These are phyloP conservation scores for Tulasnella sp. DNA, from an alignment of 768 basidiomycete genomes.

Conservation along the genomic window DNA sequence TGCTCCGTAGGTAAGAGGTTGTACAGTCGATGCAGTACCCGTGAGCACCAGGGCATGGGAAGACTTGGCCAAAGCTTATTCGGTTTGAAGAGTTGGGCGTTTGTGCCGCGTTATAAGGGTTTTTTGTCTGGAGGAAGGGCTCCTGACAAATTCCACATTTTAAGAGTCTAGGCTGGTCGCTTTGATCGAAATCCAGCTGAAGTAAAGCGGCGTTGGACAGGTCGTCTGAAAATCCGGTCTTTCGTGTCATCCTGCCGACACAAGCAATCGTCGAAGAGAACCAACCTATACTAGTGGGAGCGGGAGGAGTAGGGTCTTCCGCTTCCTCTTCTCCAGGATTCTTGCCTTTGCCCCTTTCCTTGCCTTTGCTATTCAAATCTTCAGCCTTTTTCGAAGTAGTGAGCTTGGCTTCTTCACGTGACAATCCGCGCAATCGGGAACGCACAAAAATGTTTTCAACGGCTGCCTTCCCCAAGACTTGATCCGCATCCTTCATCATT, in stretches of 20 bases:
- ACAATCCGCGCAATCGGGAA: neutral
- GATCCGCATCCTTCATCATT: neutral
- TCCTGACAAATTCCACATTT: conserved; percentile 9
- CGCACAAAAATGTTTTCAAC: neutral
- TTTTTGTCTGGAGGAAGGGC: neutral
- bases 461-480: neutral
- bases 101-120: neutral
- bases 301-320: too few species aligned
- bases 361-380: too few species aligned
- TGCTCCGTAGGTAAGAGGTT: neutral
- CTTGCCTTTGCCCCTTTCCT: too few species aligned
- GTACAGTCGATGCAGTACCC: conserved; percentile 4
- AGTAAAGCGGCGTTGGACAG: neutral
- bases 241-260: neutral
- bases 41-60: neutral
- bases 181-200: neutral
- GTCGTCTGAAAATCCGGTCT: neutral
- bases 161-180: too few species aligned
- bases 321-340: too few species aligned
- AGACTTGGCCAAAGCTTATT: neutral
- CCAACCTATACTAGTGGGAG: too few species aligned
- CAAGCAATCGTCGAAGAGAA: too few species aligned
- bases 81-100: neutral
- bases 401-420: too few species aligned
- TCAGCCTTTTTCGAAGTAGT: too few species aligned